Evolutionary conservation across 2,329 filamentous ascomycete species (phyloP).

Genomic region (Macrophomina pseudophaseolina): DNA sequence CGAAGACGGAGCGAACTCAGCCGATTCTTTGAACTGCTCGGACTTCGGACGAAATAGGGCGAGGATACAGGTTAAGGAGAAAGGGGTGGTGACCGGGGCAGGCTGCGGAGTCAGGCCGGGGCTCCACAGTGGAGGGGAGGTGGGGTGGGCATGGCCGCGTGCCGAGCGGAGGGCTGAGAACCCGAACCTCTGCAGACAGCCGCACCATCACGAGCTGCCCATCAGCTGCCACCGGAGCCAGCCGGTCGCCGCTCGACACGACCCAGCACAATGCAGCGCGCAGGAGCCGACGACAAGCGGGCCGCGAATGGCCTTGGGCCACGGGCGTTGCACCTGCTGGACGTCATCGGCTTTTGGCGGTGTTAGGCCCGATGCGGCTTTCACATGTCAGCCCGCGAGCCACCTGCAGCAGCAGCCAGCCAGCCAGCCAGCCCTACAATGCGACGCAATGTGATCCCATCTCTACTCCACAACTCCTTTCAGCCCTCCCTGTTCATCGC

Average conservation of each 20-base stretch:
- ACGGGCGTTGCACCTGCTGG: slow-evolving; percentile 1
- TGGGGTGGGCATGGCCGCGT: background rate
- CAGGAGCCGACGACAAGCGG: slow-evolving; percentile 5
- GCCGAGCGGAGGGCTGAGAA: background rate
- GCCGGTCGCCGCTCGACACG: slow-evolving; percentile 18
- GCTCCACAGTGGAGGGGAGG: background rate
- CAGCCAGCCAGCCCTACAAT: slow-evolving; percentile 2
- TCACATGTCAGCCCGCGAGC: slow-evolving; percentile 24
- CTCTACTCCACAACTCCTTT: slow-evolving; percentile 15
- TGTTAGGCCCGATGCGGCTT: slow-evolving; percentile 26
- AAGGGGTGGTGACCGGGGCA: background rate
- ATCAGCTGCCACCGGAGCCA: slow-evolving; percentile 17
- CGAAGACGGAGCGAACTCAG: too few relatives aligned
- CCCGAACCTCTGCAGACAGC: background rate
- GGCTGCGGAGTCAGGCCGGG: slow-evolving; percentile 5
- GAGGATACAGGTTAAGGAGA: too few relatives aligned
- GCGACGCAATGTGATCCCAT: slow-evolving; percentile 1
- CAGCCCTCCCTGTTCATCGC: background rate
- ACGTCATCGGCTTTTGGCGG: slow-evolving; percentile 20
- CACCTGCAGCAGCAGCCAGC: background rate
- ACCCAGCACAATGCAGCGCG: background rate
- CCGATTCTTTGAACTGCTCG: background rate
- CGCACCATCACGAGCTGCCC: slow-evolving; percentile 19
- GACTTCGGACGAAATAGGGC: background rate
- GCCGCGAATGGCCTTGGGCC: background rate